Evolutionary conservation across 2,329 filamentous ascomycete genomes (phyloP), one percentile per base, ranked within the genome.

Genomic region (Phaeosphaeria sp.): DNA sequence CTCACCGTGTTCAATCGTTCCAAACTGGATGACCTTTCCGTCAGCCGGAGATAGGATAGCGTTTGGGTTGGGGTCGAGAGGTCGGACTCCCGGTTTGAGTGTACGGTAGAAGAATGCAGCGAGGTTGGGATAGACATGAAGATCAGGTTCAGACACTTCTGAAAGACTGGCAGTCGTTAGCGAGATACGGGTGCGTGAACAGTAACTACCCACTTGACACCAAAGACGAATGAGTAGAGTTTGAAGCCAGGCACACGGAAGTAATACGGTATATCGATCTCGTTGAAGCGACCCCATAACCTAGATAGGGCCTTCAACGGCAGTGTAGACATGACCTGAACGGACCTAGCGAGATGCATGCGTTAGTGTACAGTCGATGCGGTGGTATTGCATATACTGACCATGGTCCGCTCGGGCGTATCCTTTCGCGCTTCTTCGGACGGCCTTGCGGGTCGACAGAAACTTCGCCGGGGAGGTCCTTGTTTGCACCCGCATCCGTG

Each of bases 91-190:
- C 6, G 94, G 92, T 77, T 97, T 98, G 59, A 99, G 84, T 1
- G 89, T 92, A 60, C 95, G 92, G 78, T 98, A 99, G 83, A 99
- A 99, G 83, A 99, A 99, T 57, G 94, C 88, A 6, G 94, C 92
- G 42, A 99, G 87, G 74, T 99, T 99, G 20, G 93, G 91, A 76
- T 95, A 99, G 48, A 86, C 86, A 75, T 91, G 93, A 20, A 99
- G 87, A 70, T 99, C 95, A 18, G 89, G 87, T 74, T 99, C 93
- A 30, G 89, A 87, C 18, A 97, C 89, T 80, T 99, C 95, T 58
- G 89, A 86, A 56, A 99, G 85, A 75, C 89, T 90, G 73, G 1
- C 20, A 20, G 6, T 15, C 15, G 52, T 71, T 49, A 70, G 64
- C 42, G 46, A 65, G 30, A 86, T 86, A 6, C n/a, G 7, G 0